Percentiles rank a stretch among this genome's conserved stretches.
Conservation (phyloP, 2,329 filamentous ascomycete species). For the Onygena corvina region DNA sequence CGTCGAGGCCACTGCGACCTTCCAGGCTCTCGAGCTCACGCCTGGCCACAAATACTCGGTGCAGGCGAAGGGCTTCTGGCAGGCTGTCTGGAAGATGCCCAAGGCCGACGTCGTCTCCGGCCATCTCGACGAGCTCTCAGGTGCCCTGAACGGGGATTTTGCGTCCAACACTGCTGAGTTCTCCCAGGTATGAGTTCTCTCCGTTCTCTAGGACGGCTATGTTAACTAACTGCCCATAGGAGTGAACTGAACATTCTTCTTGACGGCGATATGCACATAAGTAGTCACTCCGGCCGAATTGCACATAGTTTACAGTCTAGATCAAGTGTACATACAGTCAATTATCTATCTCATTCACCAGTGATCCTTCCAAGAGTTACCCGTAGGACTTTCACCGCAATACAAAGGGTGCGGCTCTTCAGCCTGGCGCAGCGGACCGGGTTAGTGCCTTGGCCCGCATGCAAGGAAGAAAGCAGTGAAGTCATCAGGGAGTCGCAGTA, state of each 20-base stretch:
- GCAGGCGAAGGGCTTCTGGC: slow-evolving; percentile 27
- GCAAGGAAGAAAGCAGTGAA: too few species aligned
- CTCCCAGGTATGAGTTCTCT: slow-evolving; percentile 8
- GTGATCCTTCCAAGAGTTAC: too few species aligned
- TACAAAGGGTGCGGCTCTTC: too few species aligned
- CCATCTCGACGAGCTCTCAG: slow-evolving; percentile 17
- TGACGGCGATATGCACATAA: background rate
- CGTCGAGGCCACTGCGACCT: slow-evolving; percentile 18
- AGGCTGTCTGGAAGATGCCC: slow-evolving; percentile 24
- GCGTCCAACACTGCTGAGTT: slow-evolving; percentile 17
- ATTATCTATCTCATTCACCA: too few species aligned
- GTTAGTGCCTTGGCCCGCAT: background rate
- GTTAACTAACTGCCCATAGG: background rate
- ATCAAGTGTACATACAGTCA: too few species aligned
- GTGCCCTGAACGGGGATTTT: slow-evolving; percentile 19
- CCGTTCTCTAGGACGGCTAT: background rate
- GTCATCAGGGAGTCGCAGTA: too few species aligned
- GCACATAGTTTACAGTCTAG: too few species aligned
- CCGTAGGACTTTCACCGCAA: too few species aligned
- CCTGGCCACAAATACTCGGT: slow-evolving; percentile 25
- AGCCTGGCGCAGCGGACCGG: too few species aligned
- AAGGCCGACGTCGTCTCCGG: slow-evolving; percentile 18
- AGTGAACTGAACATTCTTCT: background rate
- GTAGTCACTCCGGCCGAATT: too few species aligned
- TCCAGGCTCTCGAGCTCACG: slow-evolving; percentile 21